Evolutionary conservation across 345 rosid species (phyloP).

Genomic region (Viola odorata): DNA sequence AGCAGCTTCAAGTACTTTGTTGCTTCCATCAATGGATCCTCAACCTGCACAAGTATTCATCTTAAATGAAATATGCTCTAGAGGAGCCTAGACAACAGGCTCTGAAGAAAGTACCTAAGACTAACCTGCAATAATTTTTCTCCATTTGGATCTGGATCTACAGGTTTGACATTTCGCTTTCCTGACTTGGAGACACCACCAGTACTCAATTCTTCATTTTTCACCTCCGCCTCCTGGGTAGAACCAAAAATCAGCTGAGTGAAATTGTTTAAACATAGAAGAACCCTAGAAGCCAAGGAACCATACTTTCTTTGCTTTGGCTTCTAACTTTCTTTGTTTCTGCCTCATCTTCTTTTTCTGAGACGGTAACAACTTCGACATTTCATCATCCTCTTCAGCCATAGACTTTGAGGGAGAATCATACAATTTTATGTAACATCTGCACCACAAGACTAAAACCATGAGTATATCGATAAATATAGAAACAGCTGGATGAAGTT

Average conservation of each 20-base stretch:
- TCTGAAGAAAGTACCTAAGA: not conserved
- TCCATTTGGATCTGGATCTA: conserved; percentile 93
- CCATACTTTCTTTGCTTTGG: conserved; percentile 89
- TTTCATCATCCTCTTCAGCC: conserved; percentile 67
- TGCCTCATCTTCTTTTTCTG: conserved; percentile 90
- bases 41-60: conserved; percentile 46
- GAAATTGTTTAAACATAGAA: conserved; percentile 11
- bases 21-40: conserved; percentile 86
- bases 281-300: conserved; percentile 9
- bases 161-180: conserved; percentile 78
- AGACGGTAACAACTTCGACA: conserved; percentile 76
- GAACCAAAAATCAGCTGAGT: conserved; percentile 13
- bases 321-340: conserved; percentile 93
- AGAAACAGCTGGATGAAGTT: not conserved
- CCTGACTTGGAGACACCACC: conserved; percentile 74
- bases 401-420: conserved; percentile 77
- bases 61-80: conserved; percentile 2
- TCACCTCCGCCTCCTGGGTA: conserved; percentile 84
- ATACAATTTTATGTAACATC: conserved; percentile 83
- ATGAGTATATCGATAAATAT: not conserved
- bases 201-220: conserved; percentile 72
- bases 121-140: conserved; percentile 85
- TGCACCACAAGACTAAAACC: conserved; percentile 27
- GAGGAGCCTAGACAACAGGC: not conserved
- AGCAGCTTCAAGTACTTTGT: conserved; percentile 90